phyloP scores from a whole-genome alignment of 2,329 filamentous ascomycete genomes.

The Aschersonia sp. region DNA sequence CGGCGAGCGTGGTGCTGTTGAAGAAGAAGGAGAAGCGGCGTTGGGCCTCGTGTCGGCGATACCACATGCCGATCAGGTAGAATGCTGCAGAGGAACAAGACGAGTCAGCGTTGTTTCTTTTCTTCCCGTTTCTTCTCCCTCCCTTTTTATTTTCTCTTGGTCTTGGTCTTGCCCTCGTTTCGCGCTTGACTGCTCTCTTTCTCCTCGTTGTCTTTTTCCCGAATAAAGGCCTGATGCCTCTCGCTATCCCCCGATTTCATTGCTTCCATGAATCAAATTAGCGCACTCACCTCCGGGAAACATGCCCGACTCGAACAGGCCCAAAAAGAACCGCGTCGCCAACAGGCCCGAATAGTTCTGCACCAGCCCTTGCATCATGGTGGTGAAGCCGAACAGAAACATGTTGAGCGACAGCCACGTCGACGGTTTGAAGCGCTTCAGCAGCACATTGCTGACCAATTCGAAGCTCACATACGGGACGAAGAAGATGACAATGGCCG shows the following conservation, averaged over 20 bases:
- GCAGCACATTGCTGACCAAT: slow-evolving; percentile 52
- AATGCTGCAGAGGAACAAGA: slow-evolving; percentile 20
- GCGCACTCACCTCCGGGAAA: slow-evolving; percentile 29
- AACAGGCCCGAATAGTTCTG: slow-evolving; percentile 65
- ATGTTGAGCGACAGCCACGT: slow-evolving; percentile 71
- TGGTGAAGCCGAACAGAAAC: slow-evolving; percentile 67
- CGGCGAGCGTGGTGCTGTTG: slow-evolving; percentile 61
- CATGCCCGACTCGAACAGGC: slow-evolving; percentile 61
- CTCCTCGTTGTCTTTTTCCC: slow-evolving; percentile 19
- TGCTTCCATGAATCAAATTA: too few species aligned
- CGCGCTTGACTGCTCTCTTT: background rate
- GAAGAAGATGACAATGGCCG: slow-evolving; percentile 67
- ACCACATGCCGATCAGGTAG: slow-evolving; percentile 79
- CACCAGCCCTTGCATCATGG: slow-evolving; percentile 62
- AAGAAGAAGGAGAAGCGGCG: slow-evolving; percentile 93
- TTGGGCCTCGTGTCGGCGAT: slow-evolving; percentile 74
- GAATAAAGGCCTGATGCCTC: too few species aligned
- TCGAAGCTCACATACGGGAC: slow-evolving; percentile 60
- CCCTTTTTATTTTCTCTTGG: background rate
- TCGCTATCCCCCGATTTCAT: too few species aligned
- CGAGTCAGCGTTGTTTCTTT: slow-evolving; percentile 4
- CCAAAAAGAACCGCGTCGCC: slow-evolving; percentile 73
- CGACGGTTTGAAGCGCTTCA: slow-evolving; percentile 48
- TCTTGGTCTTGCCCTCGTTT: background rate
- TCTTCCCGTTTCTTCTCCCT: slow-evolving; percentile 18